Evolutionary conservation across 306 rosid genomes (phyloP), one percentile per base, ranked within the genome.

Genomic region (Ormosia semicastrata): DNA sequence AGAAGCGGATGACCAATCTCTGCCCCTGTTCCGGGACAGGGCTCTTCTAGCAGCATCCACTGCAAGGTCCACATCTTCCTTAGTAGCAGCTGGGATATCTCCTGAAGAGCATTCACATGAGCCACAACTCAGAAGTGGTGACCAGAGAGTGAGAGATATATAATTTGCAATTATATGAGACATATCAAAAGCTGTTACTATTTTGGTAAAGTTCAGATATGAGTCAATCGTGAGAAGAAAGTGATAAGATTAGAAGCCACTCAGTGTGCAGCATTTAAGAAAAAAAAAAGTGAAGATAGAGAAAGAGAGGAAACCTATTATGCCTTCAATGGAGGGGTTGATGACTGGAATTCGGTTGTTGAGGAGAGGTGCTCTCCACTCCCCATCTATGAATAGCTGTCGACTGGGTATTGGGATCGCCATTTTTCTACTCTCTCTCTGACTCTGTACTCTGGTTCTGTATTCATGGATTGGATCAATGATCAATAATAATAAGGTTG

Each of bases 1-100:
- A 2, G 96, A 13, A n/a, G 97, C 95, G 0, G 81, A 47, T 5
- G 94, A 81, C 97, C 96, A 93, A 53, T 89, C 89, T 37, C 39
- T 71, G 24, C 97, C 97, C 44, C 85, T 88, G 79, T 93, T 84
- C 80, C 88, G 76, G 14, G 88, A 13, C 50, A 93, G 83, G 14
- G 97, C 96, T 68, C 63, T 91, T 71, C 90, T 78, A 4, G 97
- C 97, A 36, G 97, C 96, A 77, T 72, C 89, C 71, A 93, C 96
- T 0, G 96, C 97, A 62, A 93, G 79, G 81, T 93, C 96, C 70
- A 91, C 93, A 88, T 93, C 97, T 75, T 91, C 97, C 33, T 85
- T 85, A 70, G 96, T 93, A 62, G 89, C 96, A 7, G 88, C 92
- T 2, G 97, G 93, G 63, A 93, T 85, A 47, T 81, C 64, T 29